Base-by-base conservation (phyloP, 1,139 yeast genomes). In the Zhuliangozyma parablackwelliae region DNA sequence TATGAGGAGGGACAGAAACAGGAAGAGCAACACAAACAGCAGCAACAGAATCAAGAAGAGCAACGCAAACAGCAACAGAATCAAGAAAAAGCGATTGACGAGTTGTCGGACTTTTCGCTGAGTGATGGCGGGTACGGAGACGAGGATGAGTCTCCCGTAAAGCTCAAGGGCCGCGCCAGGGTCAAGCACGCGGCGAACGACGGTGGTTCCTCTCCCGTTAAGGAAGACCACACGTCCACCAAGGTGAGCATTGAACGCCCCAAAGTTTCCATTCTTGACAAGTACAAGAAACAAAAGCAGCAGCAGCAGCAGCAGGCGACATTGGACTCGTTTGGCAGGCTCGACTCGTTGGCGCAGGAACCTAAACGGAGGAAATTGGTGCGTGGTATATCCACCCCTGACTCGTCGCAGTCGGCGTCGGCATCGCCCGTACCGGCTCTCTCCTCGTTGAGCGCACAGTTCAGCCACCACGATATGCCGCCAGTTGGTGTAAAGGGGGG, bases 221-320 rank as follows among this genome's bases (percentile, higher is more conserved):
- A 49, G 3, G 45, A 46, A 26, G 47, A 45, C 21, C 47, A 39
- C 40, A 48, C 37, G 32, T 70, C 79, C 2, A 78, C 86, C 4
- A 81, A 80, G 51, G 83, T 81, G n/a, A 69, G 72, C 25, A 57
- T 78, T 31, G 63, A 63, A 33, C 76, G 69, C 47, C 79, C 78
- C 20, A 74, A 69, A 38, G 62, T 66, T 31, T 74, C 84, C 2
- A 79, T 80, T 41, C 65, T 72, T 39, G 76, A 75, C 42, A 75
- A 74, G 50, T 76, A 75, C 47, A 63, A 64, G 36, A 56, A 56
- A 33, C 57, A 62, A 27, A 61, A 58, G 42, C 45, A 52, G 24
- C 65, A 57, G 39, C 51, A 45, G 38, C n/a, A n/a, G 16, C 16
- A 16, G 16, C 16, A 16, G 4, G 10, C 9, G 9, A 51, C 57